Evolutionary conservation across 2,329 filamentous ascomycete genomes (phyloP), one percentile per base, ranked within the genome.

Genomic region (Trichoderma atroviride): DNA sequence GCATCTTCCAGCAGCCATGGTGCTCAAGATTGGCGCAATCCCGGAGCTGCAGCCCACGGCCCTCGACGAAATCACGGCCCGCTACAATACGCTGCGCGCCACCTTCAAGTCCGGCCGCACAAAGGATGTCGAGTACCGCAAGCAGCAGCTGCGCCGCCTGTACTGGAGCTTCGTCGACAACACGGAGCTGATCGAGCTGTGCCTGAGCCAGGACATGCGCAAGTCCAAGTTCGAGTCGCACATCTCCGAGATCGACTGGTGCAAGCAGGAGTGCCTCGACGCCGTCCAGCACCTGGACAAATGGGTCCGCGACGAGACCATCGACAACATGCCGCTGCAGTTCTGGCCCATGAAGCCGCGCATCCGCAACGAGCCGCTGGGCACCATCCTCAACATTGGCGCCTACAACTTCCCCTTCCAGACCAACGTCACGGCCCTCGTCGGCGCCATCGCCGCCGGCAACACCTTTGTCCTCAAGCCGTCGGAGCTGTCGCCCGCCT

Each of bases 361-460:
- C 76, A 90, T 96, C 78, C 86, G 90, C 73, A 96, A 97, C 82
- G 95, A 98, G 76, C 96, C 96, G 1, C 80, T 97, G 69, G 96
- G 96, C 43, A 84, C 89, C 52, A 89, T 93, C 13, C 84, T 98
- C 74, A 88, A 97, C 76, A 96, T 98, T 76, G 93, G 94, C 69
- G 89, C 96, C 55, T 98, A 93, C 87, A 99, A 99, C 84, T 97
- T 94, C 79, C 96, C 96, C 63, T 84, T 97, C 78, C 90, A 94
- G 81, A 86, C 98, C 55, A 89, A 89, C 47, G 78, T 98, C 52
- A 87, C 88, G 1, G 94, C 95, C 2, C 80, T 97, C 71, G 87
- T 97, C 72, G 96, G 95, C 69, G 96, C 95, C 75, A 97, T 99
- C 75, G 89, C 92, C 55, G 95, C 93, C 10, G 96, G 96, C 64